phyloP scores from a whole-genome alignment of 2,329 filamentous ascomycete genomes.

The Sclerotinia nivalis region DNA sequence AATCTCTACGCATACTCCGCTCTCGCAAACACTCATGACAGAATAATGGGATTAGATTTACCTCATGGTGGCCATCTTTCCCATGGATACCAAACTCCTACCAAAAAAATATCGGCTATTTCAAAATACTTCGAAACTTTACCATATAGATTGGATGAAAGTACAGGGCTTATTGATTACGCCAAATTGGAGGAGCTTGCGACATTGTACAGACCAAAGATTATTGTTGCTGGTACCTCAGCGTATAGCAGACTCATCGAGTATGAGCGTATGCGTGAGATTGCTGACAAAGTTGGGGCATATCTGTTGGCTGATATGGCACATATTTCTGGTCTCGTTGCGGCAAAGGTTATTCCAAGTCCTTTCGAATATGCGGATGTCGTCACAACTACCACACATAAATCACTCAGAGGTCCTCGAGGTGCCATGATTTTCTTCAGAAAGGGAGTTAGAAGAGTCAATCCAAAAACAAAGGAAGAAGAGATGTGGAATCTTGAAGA shows the following conservation, averaged over 20 bases:
- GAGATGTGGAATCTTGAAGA: conserved; percentile 86
- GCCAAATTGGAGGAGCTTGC: conserved; percentile 85
- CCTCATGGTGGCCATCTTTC: conserved; percentile 95
- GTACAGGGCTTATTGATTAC: conserved; percentile 94
- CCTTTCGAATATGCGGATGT: conserved; percentile 91
- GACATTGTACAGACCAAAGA: conserved; percentile 87
- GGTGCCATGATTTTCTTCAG: conserved; percentile 99
- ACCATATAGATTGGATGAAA: conserved; percentile 87
- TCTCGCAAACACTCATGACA: conserved; percentile 86
- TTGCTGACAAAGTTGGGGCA: conserved; percentile 86
- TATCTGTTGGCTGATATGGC: conserved; percentile 97
- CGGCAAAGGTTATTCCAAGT: conserved; percentile 85
- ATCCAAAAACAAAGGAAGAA: conserved; percentile 83
- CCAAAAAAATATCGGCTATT: conserved; percentile 94
- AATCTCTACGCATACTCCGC: conserved; percentile 89
- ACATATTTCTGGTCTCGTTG: conserved; percentile 92
- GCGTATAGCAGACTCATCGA: conserved; percentile 96
- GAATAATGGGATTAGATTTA: conserved; percentile 94
- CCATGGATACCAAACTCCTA: conserved; percentile 95
- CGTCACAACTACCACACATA: conserved; percentile 97
- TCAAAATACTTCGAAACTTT: conserved; percentile 99
- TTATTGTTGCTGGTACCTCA: conserved; percentile 91
- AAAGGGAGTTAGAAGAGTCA: conserved; percentile 80
- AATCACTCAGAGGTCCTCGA: conserved; percentile 90
- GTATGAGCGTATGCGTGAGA: conserved; percentile 87